Percentiles rank a stretch among this genome's conserved stretches.
Conservation (phyloP, 2,329 filamentous ascomycete species). For the Ophiognomonia clavigignenti-juglandacearum region DNA sequence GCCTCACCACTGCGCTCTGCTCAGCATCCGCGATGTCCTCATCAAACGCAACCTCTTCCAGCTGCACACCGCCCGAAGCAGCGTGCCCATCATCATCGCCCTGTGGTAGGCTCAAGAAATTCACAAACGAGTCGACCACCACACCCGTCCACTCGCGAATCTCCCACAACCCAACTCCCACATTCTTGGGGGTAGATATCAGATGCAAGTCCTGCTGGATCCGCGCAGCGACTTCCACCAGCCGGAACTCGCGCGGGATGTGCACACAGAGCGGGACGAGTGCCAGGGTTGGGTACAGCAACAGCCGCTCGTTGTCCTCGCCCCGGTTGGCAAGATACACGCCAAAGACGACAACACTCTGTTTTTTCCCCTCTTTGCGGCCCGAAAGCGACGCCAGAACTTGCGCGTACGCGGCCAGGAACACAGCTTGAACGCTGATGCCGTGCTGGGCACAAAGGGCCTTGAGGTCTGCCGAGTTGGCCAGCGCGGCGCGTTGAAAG, state of each 20-base stretch:
- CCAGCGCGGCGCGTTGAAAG: slow-evolving; percentile 45
- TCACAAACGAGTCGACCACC: slow-evolving; percentile 68
- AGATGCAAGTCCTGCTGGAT: slow-evolving; percentile 65
- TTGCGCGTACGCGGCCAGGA: slow-evolving; percentile 68
- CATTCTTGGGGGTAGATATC: slow-evolving; percentile 53
- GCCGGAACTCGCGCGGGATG: slow-evolving; percentile 21
- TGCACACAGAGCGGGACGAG: slow-evolving; percentile 66
- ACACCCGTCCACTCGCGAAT: slow-evolving; percentile 72
- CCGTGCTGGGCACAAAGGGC: slow-evolving; percentile 39
- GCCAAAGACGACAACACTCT: slow-evolving; percentile 62
- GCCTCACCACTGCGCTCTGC: neutral
- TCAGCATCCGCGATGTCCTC: neutral
- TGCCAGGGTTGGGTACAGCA: slow-evolving; percentile 69
- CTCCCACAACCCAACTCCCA: slow-evolving; percentile 62
- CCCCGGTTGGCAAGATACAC: slow-evolving; percentile 76
- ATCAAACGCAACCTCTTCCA: slow-evolving; percentile 5
- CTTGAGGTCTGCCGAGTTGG: slow-evolving; percentile 35
- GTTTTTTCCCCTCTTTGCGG: neutral
- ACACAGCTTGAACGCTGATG: slow-evolving; percentile 66
- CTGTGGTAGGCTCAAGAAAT: slow-evolving; percentile 62
- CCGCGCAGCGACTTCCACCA: slow-evolving; percentile 48
- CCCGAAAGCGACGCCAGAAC: slow-evolving; percentile 22
- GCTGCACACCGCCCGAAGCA: neutral
- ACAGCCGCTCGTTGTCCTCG: slow-evolving; percentile 42
- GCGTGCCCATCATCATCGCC: neutral